Evolutionary conservation across 2,329 filamentous ascomycete species (phyloP).

Genomic region (Huntiella abstrusa): DNA sequence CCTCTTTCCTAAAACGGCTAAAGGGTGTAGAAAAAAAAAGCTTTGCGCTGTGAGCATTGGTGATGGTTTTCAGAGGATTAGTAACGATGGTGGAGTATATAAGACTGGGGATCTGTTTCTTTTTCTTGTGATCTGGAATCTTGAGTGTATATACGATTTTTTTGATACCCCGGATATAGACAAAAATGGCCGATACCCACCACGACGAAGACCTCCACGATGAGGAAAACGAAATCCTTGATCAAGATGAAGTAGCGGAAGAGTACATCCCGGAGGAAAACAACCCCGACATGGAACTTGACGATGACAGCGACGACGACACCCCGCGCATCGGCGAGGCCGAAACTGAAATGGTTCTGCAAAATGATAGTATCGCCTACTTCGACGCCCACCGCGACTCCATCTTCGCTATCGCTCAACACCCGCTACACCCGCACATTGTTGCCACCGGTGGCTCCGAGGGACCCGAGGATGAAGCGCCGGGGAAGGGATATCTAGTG

Average conservation of each 20-base stretch:
- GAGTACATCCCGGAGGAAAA: constrained; percentile 26
- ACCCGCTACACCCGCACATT: constrained; percentile 59
- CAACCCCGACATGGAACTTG: constrained; percentile 67
- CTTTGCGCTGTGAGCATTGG: too few species aligned
- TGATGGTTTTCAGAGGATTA: too few species aligned
- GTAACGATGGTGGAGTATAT: too few species aligned
- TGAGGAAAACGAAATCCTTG: constrained; percentile 9
- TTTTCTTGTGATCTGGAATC: not conserved
- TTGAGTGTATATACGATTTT: too few species aligned
- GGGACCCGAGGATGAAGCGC: constrained; percentile 36
- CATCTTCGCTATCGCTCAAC: constrained; percentile 87
- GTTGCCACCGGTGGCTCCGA: constrained; percentile 70
- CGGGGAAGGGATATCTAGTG: constrained; percentile 71
- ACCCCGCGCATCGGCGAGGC: constrained; percentile 11
- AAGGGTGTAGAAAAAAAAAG: too few species aligned
- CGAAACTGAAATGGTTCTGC: constrained; percentile 39
- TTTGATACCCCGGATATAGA: too few species aligned
- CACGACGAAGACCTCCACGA: constrained; percentile 8
- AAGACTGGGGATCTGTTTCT: not conserved
- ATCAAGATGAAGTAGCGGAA: constrained; percentile 13
- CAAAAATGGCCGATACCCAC: constrained; percentile 6
- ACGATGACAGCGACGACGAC: constrained; percentile 42
- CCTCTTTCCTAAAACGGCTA: too few species aligned
- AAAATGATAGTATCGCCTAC: constrained; percentile 86
- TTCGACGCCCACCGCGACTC: constrained; percentile 83